A percentile compares a stretch with the other conserved stretches of the same genome.
Conservation (phyloP, 108 stramenopile species). For the Epithemia pelagica region DNA sequence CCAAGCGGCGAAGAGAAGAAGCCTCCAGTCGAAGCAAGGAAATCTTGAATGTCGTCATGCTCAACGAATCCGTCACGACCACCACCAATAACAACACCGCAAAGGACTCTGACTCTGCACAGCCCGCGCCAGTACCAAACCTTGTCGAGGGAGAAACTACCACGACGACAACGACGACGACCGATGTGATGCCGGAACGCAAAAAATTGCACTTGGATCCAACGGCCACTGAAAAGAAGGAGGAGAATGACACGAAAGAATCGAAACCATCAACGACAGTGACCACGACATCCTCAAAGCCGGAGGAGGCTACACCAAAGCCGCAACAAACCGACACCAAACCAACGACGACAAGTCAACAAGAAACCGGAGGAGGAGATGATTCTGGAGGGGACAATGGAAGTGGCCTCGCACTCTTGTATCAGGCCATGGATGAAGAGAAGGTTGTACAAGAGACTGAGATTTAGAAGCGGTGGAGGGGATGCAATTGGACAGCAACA, state of each 20-base stretch:
- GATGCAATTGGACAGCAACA: too few relatives aligned
- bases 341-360: neutral
- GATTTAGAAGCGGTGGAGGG: neutral
- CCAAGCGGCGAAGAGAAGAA: neutral
- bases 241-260: neutral
- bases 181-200: too few relatives aligned
- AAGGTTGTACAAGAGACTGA: neutral
- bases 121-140: neutral
- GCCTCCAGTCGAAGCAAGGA: neutral
- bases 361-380: neutral
- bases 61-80: neutral
- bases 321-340: neutral
- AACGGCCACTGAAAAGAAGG: too few relatives aligned
- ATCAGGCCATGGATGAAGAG: neutral
- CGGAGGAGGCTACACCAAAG: neutral
- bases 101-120: neutral
- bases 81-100: neutral
- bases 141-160: neutral
- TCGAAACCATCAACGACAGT: neutral
- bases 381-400: neutral
- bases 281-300: neutral
- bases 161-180: neutral
- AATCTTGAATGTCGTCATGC: neutral
- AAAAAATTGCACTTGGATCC: too few relatives aligned
- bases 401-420: neutral